phyloP scores from a whole-genome alignment of 306 rosid genomes.

The Malus fusca region DNA sequence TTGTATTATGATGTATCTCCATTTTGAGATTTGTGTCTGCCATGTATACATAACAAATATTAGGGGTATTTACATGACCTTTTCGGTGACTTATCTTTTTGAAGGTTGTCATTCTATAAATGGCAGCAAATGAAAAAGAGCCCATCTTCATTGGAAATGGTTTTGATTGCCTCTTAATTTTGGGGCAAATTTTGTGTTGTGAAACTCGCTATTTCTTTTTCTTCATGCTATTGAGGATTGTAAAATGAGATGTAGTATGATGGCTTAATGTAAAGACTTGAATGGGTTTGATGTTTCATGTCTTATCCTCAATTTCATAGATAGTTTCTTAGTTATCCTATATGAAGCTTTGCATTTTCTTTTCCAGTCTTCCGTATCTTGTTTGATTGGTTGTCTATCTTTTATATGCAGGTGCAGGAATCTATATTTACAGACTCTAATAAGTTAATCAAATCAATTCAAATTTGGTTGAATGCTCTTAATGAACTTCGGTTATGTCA shows the following conservation, averaged over 20 bases:
- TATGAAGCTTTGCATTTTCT: background rate
- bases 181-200: background rate
- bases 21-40: background rate
- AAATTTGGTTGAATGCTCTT: slow-evolving; percentile 72
- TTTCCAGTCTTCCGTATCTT: background rate
- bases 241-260: background rate
- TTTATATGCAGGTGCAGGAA: slow-evolving; percentile 68
- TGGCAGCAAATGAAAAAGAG: background rate
- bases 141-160: background rate
- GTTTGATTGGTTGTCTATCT: slow-evolving; percentile 9
- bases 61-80: too few relatives aligned
- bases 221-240: background rate
- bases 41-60: background rate
- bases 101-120: background rate
- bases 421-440: slow-evolving; percentile 66
- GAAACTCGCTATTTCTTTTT: background rate
- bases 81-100: background rate
- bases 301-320: background rate
- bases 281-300: background rate
- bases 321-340: background rate
- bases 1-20: background rate
- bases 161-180: background rate
- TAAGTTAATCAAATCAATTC: slow-evolving; percentile 68
- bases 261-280: background rate
- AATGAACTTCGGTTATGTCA: slow-evolving; percentile 79